Base-by-base conservation (phyloP, 2,329 filamentous ascomycete species). In the Talaromyces amestolkiae region DNA sequence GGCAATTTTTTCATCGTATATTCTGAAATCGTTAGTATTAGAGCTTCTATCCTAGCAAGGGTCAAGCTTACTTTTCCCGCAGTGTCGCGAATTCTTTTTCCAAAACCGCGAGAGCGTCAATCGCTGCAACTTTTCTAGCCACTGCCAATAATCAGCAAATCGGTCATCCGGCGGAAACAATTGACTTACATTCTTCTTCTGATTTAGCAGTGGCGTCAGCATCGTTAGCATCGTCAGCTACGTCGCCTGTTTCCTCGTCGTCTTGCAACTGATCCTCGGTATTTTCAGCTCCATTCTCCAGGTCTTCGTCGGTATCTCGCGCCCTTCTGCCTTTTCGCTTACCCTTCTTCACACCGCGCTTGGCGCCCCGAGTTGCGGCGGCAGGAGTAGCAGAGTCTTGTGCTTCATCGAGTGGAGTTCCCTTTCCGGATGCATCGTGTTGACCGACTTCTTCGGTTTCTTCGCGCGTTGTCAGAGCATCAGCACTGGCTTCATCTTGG, bases 51-150 rank as follows among this genome's bases (percentile, higher is more conserved):
- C 56, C n/a, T 7, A 58, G 43, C 2, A 33, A 31, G 15, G 22
- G n/a, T 4, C 45, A 19, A n/a, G 60, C 78, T 75, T 75, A 83
- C 81, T 81, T 82, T 70, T 84, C 93, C 72, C 93, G 87, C 73
- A 98, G 91, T 19, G 90, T 86, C 66, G 89, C 87, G 79, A 99
- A 99, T 74, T 95, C 91, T 76, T 90, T 90, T 75, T 98, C 94
- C 51, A 99, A 90, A 19, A 87, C 86, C 19, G 87, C 84, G 71
- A 97, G 85, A 70, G 92, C 88, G 64, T 93, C 91, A 74, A 93
- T 89, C 0, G 93, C 93, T 39, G 86, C 86, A 73, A 88, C 89
- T 79, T 94, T 95, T 74, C 88, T 89, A 72, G 91, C 87, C 69
- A 91, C 91, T 94, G 72, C 67, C 66, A 70, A 75, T 66, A 41